Evolutionary conservation across 805 yeast genomes (phyloP).

Genomic region (Candida silvicultrix): DNA sequence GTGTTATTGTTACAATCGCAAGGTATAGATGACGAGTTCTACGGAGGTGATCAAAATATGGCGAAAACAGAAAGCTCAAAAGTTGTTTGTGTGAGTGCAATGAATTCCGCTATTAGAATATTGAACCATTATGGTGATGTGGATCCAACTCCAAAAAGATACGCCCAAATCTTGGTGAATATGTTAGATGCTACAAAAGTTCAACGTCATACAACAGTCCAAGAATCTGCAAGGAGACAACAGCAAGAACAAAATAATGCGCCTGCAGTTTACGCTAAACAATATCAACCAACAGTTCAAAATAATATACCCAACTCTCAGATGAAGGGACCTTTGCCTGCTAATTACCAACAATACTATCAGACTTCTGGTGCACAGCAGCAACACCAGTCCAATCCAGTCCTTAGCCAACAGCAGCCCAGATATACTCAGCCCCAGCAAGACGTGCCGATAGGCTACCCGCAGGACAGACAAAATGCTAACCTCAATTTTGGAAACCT

Average conservation of each 20-base stretch:
- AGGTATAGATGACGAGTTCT: constrained; percentile 14
- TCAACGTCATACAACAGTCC: background rate
- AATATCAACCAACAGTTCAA: background rate
- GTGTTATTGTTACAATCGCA: constrained; percentile 19
- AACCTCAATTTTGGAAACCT: background rate
- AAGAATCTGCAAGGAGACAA: background rate
- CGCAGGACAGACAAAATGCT: background rate
- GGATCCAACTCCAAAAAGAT: constrained; percentile 15
- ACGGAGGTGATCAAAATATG: constrained; percentile 7
- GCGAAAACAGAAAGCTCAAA: constrained; percentile 4
- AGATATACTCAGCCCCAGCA: background rate
- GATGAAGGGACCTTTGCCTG: too few species aligned
- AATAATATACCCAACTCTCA: too few species aligned
- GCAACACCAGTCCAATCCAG: background rate
- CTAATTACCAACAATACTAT: background rate
- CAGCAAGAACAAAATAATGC: background rate
- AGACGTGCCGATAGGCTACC: background rate
- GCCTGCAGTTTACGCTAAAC: too few species aligned
- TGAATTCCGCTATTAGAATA: constrained; percentile 16
- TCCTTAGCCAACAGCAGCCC: background rate
- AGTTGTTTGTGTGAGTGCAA: constrained; percentile 12
- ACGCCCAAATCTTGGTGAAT: constrained; percentile 8
- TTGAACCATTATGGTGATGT: constrained; percentile 13
- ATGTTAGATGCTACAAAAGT: constrained; percentile 14
- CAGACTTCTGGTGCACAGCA: background rate